Base-by-base conservation (phyloP, 345 rosid species). In the Hypericum androsaemum region DNA sequence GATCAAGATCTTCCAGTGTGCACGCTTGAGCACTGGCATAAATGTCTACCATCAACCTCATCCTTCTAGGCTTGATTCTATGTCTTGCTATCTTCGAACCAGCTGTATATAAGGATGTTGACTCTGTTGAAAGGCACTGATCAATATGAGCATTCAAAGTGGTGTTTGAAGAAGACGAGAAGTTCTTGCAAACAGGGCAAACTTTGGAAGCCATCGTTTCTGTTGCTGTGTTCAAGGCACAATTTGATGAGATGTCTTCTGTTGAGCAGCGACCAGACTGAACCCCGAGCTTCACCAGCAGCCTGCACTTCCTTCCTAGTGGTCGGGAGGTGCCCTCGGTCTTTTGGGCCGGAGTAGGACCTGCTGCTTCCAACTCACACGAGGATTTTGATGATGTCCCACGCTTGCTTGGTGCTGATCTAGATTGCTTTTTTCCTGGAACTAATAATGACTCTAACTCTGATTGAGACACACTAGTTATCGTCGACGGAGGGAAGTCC, bases 101-200 rank as follows among this genome's bases (percentile, higher is more conserved):
- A 38, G 69, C 75, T 8, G 76, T 76, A 80, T 84, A 79, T 69
- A 78, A 76, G 51, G 84, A 66, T 7, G 71, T 64, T 57, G 86
- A 73, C 44, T 83, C 98, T 39, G 48, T 76, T 37, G 96, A 83
- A 40, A 92, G 86, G 68, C 98, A 88, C 75, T 92, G 98, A 60
- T 92, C 98, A 7, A 92, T 92, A 69, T 92, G 98, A 62, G 98
- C 98, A 77, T 92, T 92, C 79, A 92, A 72, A 42, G 96, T 92
- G 48, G 98, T 92, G 74, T 88, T 92, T 12, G 97, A 92, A 38
- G 98, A 77, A 38, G 97, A 92, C 2, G 98, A 81, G 79, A 92
- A 92, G 9, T 80, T 81, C 75, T 76, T 88, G 81, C 98, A 92
- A 72, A 92, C 94, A 77, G 98, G 98, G 88, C 97, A 92, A 52